Evolutionary conservation across 306 rosid genomes (phyloP).

Genomic region (Prunus persica): DNA sequence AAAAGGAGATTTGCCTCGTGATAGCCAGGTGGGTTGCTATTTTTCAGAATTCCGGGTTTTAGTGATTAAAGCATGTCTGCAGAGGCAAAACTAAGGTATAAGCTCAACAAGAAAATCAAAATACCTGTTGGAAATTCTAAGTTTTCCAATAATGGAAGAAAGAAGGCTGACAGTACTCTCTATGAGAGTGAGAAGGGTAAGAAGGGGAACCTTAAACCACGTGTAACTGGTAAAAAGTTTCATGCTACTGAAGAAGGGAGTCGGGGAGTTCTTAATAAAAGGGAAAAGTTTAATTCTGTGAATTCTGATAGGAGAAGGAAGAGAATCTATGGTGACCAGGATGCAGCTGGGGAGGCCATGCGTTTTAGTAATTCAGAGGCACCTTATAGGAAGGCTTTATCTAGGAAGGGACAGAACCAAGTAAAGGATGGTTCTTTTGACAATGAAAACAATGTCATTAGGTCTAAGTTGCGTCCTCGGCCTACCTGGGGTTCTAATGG

Average conservation of each 20-base stretch:
- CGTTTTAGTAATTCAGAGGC: conserved; percentile 10
- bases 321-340: conserved; percentile 32
- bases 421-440: conserved; percentile 7
- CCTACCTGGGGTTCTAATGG: conserved; percentile 38
- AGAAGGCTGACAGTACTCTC: background rate
- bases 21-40: background rate
- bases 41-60: background rate
- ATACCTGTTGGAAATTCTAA: conserved; percentile 20
- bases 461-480: conserved; percentile 13
- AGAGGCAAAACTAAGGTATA: conserved; percentile 28
- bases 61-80: conserved; percentile 33
- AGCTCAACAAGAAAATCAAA: conserved; percentile 38
- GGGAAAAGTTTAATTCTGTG: conserved; percentile 13
- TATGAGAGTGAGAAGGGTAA: conserved; percentile 15
- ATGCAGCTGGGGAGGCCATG: conserved; percentile 15
- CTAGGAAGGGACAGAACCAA: conserved; percentile 13
- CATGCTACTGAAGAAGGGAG: conserved; percentile 8
- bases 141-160: conserved; percentile 16
- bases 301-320: conserved; percentile 17
- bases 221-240: conserved; percentile 1
- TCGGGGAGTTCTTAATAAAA: conserved; percentile 9
- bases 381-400: conserved; percentile 16
- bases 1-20: background rate
- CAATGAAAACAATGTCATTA: background rate
- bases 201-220: conserved; percentile 16